Evolutionary conservation across 2,329 filamentous ascomycete genomes (phyloP).

Genomic region (Pyrenophora tritici-repentis): DNA sequence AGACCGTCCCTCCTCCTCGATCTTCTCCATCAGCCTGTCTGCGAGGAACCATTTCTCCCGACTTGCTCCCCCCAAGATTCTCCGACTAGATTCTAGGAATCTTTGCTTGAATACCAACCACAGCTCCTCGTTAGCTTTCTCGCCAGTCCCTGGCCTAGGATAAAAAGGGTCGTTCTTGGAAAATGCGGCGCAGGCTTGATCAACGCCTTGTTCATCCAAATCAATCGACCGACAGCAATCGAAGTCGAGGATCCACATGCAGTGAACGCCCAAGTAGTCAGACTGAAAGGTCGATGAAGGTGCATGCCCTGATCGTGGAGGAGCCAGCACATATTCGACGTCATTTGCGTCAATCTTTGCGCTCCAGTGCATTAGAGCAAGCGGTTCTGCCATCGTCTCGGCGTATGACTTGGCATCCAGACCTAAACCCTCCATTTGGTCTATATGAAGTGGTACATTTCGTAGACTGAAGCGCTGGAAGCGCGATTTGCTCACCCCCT

Average conservation of each 20-base stretch:
- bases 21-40: not conserved
- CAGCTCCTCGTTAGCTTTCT: slow-evolving; percentile 14
- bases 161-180: slow-evolving; percentile 60
- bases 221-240: slow-evolving; percentile 60
- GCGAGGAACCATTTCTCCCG: not conserved
- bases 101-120: not conserved
- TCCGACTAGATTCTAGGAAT: not conserved
- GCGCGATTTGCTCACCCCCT: slow-evolving; percentile 7
- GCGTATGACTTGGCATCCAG: slow-evolving; percentile 49
- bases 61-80: not conserved
- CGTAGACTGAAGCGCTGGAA: slow-evolving; percentile 41
- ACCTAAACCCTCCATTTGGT: slow-evolving; percentile 55
- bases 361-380: slow-evolving; percentile 59
- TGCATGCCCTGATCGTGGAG: slow-evolving; percentile 7
- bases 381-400: slow-evolving; percentile 54
- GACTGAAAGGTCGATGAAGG: not conserved
- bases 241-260: slow-evolving; percentile 60
- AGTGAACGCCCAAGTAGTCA: slow-evolving; percentile 12
- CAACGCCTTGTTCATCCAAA: slow-evolving; percentile 44
- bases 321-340: slow-evolving; percentile 60
- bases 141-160: slow-evolving; percentile 34
- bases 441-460: slow-evolving; percentile 57
- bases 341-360: slow-evolving; percentile 57
- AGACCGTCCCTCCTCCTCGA: not conserved
- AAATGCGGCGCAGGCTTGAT: slow-evolving; percentile 52